Evolutionary conservation across 805 yeast species (phyloP), one percentile per base, ranked within the genome.

Genomic region (Ogataea parapolymorpha): DNA sequence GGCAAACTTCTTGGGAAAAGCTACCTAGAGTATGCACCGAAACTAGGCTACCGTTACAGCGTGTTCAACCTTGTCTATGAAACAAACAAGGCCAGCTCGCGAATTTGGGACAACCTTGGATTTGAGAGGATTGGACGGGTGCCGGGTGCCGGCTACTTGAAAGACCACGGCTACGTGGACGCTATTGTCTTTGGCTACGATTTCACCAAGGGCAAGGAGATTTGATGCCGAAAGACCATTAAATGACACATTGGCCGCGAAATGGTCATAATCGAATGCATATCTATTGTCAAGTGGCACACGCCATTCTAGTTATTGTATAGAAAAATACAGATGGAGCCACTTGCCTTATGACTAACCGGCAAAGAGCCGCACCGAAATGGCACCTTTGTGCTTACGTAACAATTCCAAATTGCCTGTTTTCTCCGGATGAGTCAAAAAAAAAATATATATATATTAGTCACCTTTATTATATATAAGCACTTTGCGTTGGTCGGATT

Each of bases 1-100:
- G 96, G 96, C 1, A 70, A 65, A 26, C 72, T 72, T n/a, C 56
- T 90, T 56, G 97, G 95, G 5, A 65, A 66, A 41, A 65, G 73
- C 31, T 90, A 85, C 57, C 57, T 88, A 32, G 58, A 64, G 37
- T 79, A 82, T 77, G 96, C 93, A 0, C 90, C 95, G 0, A 54
- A 71, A 36, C 63, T 90, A 24, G 96, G 96, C 0, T 90, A 82
- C 62, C 77, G 72, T 5, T 86, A 86, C 55, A 82, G 91, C 6
- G 91, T 90, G 11, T 90, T 85, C 71, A 90, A 90, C 61, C 70
- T 90, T 36, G 98, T 90, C 0, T 90, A 82, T 57, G 93, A 72
- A 36, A 80, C 89, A 2, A 90, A 90, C 57, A 66, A 65, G 3
- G 96, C 89, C 3, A 85, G 95, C 53, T 59, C 70, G 53, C 72